Evolutionary conservation across 345 rosid species (phyloP), one percentile per base, ranked within the genome.

Genomic region (Sisymbrium altissimum): DNA sequence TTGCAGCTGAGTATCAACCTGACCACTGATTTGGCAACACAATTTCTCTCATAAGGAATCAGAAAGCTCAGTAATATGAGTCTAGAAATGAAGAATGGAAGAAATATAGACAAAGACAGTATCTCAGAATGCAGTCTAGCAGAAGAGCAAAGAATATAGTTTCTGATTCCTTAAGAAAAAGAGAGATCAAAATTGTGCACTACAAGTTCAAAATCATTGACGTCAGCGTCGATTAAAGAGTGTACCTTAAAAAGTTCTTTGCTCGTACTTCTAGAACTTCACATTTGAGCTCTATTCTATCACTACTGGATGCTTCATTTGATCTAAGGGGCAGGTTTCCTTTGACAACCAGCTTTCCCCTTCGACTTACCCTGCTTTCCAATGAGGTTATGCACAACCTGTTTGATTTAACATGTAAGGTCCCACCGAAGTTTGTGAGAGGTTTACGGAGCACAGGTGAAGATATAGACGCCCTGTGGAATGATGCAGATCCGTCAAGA

Each of bases 191-290:
- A 59, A 30, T 6, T 11, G n/a, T 36, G 33, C 38, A 11, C 38
- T 17, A 69, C 59, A 53, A 44, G 66, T 52, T 69, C 25, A 6
- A 62, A 54, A 40, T 19, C 36, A 66, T 38, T 49, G 43, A 60
- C 27, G 45, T 29, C 19, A 33, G 54, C 9, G n/a, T 32, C 23
- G 60, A 73, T 5, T 57, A 23, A 33, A 65, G 21, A 49, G 41
- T 45, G 41, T 78, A 91, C 99, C 97, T 95, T 70, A 95, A 46
- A 53, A 91, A 73, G 74, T 91, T 95, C 83, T 91, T 95, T 38
- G 99, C 97, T 70, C 87, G 86, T 36, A 95, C 99, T 91, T 95
- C 99, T 60, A 95, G 75, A 73, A 75, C 87, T 84, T 95, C 99
- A 83, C 99, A 95, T 85, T 95, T 95, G 84, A 95, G 86, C 79